phyloP scores from a whole-genome alignment of 2,329 filamentous ascomycete genomes.

The Clarireedia monteithiana region DNA sequence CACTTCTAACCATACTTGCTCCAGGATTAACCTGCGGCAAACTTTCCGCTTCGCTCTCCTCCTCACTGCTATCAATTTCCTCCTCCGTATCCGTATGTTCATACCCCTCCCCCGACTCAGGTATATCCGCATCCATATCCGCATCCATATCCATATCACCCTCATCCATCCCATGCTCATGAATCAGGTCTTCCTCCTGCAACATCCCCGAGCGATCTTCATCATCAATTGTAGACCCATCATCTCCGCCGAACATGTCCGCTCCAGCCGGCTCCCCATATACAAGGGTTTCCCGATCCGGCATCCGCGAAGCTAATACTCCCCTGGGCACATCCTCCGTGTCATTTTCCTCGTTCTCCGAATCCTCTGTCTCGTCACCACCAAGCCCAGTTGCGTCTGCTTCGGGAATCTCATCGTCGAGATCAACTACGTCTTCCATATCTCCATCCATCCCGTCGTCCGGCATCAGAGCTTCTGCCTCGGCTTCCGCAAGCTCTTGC shows the following conservation, averaged over 20 bases:
- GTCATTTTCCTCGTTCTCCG: slow-evolving; percentile 34
- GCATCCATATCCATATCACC: slow-evolving; percentile 42
- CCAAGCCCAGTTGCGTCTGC: slow-evolving; percentile 33
- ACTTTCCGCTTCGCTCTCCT: slow-evolving; percentile 33
- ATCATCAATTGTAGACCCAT: slow-evolving; percentile 45
- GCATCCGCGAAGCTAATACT: slow-evolving; percentile 36
- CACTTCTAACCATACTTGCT: slow-evolving; percentile 28
- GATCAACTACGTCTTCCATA: slow-evolving; percentile 47
- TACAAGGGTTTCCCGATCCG: slow-evolving; percentile 50
- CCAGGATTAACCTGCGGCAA: slow-evolving; percentile 14
- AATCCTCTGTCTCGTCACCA: slow-evolving; percentile 33
- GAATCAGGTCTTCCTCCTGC: slow-evolving; percentile 52
- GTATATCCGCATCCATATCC: slow-evolving; percentile 63
- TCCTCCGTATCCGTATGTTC: slow-evolving; percentile 73
- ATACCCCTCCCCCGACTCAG: slow-evolving; percentile 52
- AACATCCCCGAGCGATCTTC: slow-evolving; percentile 51
- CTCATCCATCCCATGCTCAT: slow-evolving; percentile 27
- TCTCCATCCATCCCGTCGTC: slow-evolving; percentile 29
- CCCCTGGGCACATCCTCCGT: slow-evolving; percentile 26
- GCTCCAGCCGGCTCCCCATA: slow-evolving; percentile 41
- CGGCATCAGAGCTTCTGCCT: slow-evolving; percentile 32
- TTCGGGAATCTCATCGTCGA: slow-evolving; percentile 69
- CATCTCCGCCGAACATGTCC: slow-evolving; percentile 36
- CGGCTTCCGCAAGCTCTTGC: slow-evolving; percentile 66
- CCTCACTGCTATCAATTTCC: slow-evolving; percentile 44